Evolutionary conservation across 106 monocot species (phyloP).

Genomic region (Dactylorhiza incarnata): DNA sequence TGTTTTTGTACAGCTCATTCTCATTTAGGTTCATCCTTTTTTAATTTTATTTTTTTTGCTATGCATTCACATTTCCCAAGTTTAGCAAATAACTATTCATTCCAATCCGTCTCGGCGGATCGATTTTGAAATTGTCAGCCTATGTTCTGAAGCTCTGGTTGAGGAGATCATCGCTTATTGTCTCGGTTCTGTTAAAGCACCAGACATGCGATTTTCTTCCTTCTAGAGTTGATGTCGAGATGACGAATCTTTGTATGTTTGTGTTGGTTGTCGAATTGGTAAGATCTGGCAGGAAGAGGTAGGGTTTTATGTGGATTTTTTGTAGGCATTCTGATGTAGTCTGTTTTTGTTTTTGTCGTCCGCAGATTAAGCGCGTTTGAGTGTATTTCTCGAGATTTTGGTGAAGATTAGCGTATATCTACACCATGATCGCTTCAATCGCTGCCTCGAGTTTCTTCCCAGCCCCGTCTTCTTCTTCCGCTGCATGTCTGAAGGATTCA

Average conservation of each 20-base stretch:
- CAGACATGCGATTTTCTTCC: not conserved
- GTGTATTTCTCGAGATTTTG: not conserved
- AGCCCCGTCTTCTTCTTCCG: constrained; percentile 21
- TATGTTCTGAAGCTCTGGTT: not conserved
- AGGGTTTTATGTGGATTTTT: not conserved
- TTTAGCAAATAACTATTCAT: not conserved
- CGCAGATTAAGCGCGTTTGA: not conserved
- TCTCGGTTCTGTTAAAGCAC: not conserved
- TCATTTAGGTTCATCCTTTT: not conserved
- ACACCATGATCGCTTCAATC: constrained; percentile 22
- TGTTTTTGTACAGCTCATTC: not conserved
- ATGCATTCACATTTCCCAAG: not conserved
- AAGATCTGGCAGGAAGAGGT: not conserved
- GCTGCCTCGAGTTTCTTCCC: constrained; percentile 58
- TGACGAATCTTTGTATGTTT: not conserved
- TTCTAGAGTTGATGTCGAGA: not conserved
- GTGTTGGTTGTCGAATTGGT: not conserved
- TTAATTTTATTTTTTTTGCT: not conserved
- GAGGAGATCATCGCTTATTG: not conserved
- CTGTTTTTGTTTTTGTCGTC: not conserved
- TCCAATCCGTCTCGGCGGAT: not conserved
- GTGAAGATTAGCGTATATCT: not conserved
- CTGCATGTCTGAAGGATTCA: constrained; percentile 17
- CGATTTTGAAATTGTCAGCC: not conserved
- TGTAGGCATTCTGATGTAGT: not conserved